Base-by-base conservation (phyloP, 179 eudicot species). In the Silene coronaria region DNA sequence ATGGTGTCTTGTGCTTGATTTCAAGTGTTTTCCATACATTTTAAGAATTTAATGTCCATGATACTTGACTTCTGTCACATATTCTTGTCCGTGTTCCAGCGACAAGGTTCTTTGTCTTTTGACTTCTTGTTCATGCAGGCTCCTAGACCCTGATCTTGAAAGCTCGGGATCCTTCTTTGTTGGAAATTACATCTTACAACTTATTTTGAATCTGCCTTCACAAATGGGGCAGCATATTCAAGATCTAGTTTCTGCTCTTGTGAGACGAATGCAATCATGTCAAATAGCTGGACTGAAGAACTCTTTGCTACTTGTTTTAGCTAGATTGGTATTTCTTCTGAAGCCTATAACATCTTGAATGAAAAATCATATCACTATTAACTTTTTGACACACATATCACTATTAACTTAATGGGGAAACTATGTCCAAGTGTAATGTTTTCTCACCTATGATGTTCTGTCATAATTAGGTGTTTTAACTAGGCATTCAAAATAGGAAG, bases 151-250 rank as follows among this genome's bases (percentile, higher is more conserved):
- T 78, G 85, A 83, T 74, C 55, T 96, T 84, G 97, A 91, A 79
- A 89, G 96, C 84, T 93, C 97, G 0, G 99, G 90, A 75, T 88
- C 97, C 58, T 94, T 96, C 77, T 96, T 96, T 86, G 97, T 91
- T 75, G 99, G 97, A 71, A 96, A 86, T 77, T 96, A 84, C 79
- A 86, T 92, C 80, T 85, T 96, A 77, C 99, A 96, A 81, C 97
- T 96, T 77, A 90, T 96, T 75, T 82, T 96, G 85, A 93, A 92
- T 87, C 85, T 96, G 71, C 97, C 97, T n/a, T 84, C 91, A 67
- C 93, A 96, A 86, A 91, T 96, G 97, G 95, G 93, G 66, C 96
- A 84, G 57, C 99, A 96, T 78, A 83, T 96, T 71, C 83, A 83
- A 78, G 92, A 93, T 74, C 82, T 96, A 60, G 97, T 91, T 80